These are phyloP conservation scores for Penicillium parvum DNA, from an alignment of 495 filamentous ascomycete genomes.

Conservation along the genomic window DNA sequence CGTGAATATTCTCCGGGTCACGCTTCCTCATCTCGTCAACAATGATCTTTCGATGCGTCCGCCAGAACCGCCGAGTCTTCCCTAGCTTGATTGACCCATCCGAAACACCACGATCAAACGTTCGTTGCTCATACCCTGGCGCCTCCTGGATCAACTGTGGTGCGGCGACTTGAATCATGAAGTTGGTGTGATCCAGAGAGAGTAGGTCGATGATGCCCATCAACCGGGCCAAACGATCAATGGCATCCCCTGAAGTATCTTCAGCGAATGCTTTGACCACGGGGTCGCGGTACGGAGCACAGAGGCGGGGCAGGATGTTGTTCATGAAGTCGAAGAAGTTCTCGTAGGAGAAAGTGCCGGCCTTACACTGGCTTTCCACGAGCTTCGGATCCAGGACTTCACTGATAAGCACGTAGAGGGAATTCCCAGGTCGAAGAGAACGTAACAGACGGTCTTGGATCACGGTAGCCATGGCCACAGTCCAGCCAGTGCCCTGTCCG, in stretches of 20 bases:
- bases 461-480: conserved; percentile 78
- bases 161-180: conserved; percentile 75
- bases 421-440: conserved; percentile 72
- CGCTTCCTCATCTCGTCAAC: conserved; percentile 66
- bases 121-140: conserved; percentile 71
- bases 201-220: conserved; percentile 85
- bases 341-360: conserved; percentile 87
- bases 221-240: conserved; percentile 76
- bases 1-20: conserved; percentile 63
- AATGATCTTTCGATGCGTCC: conserved; percentile 61
- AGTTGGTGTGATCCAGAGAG: conserved; percentile 94
- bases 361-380: conserved; percentile 68
- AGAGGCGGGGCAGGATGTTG: conserved; percentile 84
- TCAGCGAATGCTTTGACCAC: conserved; percentile 76
- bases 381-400: conserved; percentile 79
- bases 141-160: conserved; percentile 79
- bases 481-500: conserved; percentile 68
- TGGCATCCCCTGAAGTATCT: conserved; percentile 71
- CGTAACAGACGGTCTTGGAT: conserved; percentile 79
- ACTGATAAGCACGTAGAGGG: conserved; percentile 76
- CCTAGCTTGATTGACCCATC: conserved; percentile 53
- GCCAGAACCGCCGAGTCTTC: conserved; percentile 69
- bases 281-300: conserved; percentile 83
- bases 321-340: conserved; percentile 90
- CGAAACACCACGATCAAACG: conserved; percentile 67